Percentiles rank a stretch among this genome's conserved stretches.
These are phyloP conservation scores for Nissolia schottii DNA, from an alignment of 306 rosid genomes.

Conservation along the genomic window DNA sequence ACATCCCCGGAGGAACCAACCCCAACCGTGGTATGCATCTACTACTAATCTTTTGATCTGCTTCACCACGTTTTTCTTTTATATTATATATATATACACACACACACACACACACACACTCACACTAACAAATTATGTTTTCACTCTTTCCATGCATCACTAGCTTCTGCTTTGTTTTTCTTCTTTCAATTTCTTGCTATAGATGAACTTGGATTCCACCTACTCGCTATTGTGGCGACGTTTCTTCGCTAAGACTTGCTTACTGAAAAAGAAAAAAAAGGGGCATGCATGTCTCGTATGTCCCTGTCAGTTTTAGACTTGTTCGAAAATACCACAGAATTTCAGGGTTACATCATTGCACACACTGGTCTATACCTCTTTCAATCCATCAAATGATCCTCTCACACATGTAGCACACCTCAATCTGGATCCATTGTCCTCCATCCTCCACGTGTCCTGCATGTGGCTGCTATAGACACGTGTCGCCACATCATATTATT, in stretches of 20 bases:
- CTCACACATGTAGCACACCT: constrained; percentile 10
- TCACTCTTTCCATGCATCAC: no score
- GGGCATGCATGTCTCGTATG: constrained; percentile 36
- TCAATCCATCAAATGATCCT: constrained; percentile 7
- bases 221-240: neutral
- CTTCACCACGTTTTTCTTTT: neutral
- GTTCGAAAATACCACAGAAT: constrained; percentile 6
- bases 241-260: neutral
- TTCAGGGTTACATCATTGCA: constrained; percentile 23
- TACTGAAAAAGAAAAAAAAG: neutral
- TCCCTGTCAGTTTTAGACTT: constrained; percentile 6
- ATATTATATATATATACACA: no score
- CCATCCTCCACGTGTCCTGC: constrained; percentile 19
- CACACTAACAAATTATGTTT: no score
- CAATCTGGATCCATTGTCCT: neutral
- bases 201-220: no score
- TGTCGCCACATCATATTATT: neutral
- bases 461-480: neutral
- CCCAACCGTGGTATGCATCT: constrained; percentile 47
- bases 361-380: neutral
- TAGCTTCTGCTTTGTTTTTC: no score
- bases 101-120: no score
- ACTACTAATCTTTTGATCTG: neutral
- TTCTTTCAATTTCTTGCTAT: neutral
- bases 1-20: constrained; percentile 78